Evolutionary conservation across 371 early-diverging fungal genomes (phyloP).

Genomic region (Funneliformis caledonium): DNA sequence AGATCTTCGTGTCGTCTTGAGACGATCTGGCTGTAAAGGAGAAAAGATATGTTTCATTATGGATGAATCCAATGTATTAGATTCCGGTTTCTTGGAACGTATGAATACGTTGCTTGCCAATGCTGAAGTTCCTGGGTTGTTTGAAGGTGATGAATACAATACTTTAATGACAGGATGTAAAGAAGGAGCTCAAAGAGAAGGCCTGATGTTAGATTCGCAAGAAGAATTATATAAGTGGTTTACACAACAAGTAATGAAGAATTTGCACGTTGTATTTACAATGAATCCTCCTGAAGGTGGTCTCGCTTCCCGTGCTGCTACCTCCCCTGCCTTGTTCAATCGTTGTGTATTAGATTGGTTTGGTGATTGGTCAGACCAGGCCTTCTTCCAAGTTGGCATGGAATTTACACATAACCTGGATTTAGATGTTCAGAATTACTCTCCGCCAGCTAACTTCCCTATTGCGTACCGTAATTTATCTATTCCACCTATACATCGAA

Average conservation of each 20-base stretch:
- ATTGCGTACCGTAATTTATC: constrained; percentile 78
- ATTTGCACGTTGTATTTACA: constrained; percentile 98
- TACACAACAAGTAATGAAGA: constrained; percentile 93
- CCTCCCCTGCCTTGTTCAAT: constrained; percentile 99
- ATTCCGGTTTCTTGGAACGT: constrained; percentile 96
- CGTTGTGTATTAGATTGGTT: constrained; percentile 96
- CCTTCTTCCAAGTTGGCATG: constrained; percentile 96
- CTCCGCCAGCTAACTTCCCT: constrained; percentile 77
- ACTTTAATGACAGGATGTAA: constrained; percentile 95
- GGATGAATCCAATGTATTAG: constrained; percentile 97
- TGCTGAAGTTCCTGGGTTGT: constrained; percentile 98
- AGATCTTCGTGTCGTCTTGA: constrained; percentile 89
- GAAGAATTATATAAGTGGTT: constrained; percentile 99
- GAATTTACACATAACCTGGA: constrained; percentile 93
- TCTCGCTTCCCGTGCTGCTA: constrained; percentile 92
- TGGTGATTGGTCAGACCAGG: constrained; percentile 94
- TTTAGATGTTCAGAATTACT: constrained; percentile 77
- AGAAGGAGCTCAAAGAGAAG: constrained; percentile 94
- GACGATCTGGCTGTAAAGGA: constrained; percentile 94
- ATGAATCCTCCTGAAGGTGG: constrained; percentile 98
- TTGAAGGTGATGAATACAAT: constrained; percentile 97
- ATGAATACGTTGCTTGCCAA: constrained; percentile 99
- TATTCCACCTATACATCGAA: constrained; percentile 79
- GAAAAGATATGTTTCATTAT: constrained; percentile 98
- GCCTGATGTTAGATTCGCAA: constrained; percentile 88